Conservation (phyloP, 2,329 filamentous ascomycete genomes). For the Bipolaris oryzae region DNA sequence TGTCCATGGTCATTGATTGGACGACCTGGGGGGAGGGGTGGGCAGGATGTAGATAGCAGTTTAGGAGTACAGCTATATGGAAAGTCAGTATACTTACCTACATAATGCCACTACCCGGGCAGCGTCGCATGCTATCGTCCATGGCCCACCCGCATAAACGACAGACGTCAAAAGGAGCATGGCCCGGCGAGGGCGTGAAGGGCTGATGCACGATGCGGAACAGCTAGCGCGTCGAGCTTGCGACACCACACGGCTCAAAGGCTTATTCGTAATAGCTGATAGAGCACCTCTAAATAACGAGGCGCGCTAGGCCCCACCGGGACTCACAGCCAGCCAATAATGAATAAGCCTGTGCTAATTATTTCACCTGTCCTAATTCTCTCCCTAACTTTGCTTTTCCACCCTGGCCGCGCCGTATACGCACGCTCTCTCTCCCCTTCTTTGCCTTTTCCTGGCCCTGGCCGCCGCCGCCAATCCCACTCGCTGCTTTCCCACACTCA, state of each 20-base stretch:
- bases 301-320: constrained; percentile 31
- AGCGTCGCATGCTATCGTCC: background rate
- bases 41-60: too few species aligned
- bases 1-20: too few species aligned
- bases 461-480: constrained; percentile 8
- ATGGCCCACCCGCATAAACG: background rate
- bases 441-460: background rate
- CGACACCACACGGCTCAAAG: constrained; percentile 24
- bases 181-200: background rate
- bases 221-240: constrained; percentile 23
- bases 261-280: constrained; percentile 39
- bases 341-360: constrained; percentile 40
- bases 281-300: constrained; percentile 33
- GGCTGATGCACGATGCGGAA: constrained; percentile 6
- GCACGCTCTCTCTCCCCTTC: constrained; percentile 14
- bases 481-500: background rate
- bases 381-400: constrained; percentile 21
- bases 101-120: background rate
- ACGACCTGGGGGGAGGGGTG: too few species aligned
- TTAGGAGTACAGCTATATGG: too few species aligned
- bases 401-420: constrained; percentile 4
- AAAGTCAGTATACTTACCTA: background rate
- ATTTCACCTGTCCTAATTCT: constrained; percentile 20
- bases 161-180: background rate
- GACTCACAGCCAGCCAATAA: constrained; percentile 32